A percentile compares a stretch with the other conserved stretches of the same genome.
phyloP scores from a whole-genome alignment of 805 yeast species.

The Ogataea neopini region DNA sequence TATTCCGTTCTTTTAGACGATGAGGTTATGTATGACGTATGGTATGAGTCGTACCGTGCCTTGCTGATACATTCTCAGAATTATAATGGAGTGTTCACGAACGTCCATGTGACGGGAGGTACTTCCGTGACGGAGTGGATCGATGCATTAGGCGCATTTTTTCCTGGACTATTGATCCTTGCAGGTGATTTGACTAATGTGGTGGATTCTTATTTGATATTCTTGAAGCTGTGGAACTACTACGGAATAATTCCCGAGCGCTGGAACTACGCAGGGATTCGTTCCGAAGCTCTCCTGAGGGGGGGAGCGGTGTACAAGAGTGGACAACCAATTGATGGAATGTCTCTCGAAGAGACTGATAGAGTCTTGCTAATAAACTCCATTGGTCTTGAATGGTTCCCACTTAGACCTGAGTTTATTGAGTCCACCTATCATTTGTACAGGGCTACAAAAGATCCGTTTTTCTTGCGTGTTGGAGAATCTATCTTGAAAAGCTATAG shows the following conservation, averaged over 20 bases:
- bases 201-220: slow-evolving; percentile 57
- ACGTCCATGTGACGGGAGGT: slow-evolving; percentile 59
- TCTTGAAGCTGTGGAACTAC: slow-evolving; percentile 73
- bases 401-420: slow-evolving; percentile 86
- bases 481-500: slow-evolving; percentile 58
- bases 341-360: slow-evolving; percentile 25
- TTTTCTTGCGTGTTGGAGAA: slow-evolving; percentile 75
- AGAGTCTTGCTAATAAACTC: slow-evolving; percentile 35
- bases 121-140: slow-evolving; percentile 62
- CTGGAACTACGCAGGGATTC: slow-evolving; percentile 53
- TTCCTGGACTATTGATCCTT: slow-evolving; percentile 81
- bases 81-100: slow-evolving; percentile 39
- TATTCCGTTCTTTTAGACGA: slow-evolving; percentile 73
- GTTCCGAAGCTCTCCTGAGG: slow-evolving; percentile 23
- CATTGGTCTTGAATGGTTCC: slow-evolving; percentile 82
- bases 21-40: slow-evolving; percentile 49
- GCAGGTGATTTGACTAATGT: slow-evolving; percentile 76
- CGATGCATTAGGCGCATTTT: slow-evolving; percentile 84
- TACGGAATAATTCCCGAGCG: slow-evolving; percentile 87
- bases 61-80: slow-evolving; percentile 52
- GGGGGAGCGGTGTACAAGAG: slow-evolving; percentile 16
- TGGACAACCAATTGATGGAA: slow-evolving; percentile 24
- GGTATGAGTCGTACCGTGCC: slow-evolving; percentile 61
- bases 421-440: slow-evolving; percentile 86
- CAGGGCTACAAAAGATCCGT: slow-evolving; percentile 83